Evolutionary conservation across 2,329 filamentous ascomycete species (phyloP), one percentile per base, ranked within the genome.

Genomic region (Orbilia oligospora): DNA sequence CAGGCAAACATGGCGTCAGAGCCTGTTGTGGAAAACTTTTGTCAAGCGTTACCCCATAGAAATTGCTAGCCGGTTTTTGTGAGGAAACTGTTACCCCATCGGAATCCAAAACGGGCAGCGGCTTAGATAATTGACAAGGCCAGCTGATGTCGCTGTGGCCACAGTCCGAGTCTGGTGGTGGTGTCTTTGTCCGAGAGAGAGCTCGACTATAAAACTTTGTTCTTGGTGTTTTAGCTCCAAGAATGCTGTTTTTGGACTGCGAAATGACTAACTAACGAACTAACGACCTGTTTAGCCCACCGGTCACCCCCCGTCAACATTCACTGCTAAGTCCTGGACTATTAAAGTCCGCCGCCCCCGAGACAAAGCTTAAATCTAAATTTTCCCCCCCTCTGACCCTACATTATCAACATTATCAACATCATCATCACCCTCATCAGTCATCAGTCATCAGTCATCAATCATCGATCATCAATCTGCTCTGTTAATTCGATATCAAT

Each of bases 31-130:
- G 67, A 44, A 70, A 56, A 56, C 67, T 49, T 61, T 67, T 49
- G 30, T 49, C 16, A 67, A 67, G 30, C 20, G 64, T 67, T 67
- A 67, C 46, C 46, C 49, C 46, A 67, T 67, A 38, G 46, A 67
- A 67, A 67, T 30, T 53, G 51, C n/a, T 44, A 41, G 66, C 38
- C 53, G 27, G 56, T 71, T 71, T 71, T 56, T 77, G 66, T 77
- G 53, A 71, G 55, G 56, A 71, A 71, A 71, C 61, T n/a, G 67
- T 77, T 77, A 77, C 72, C 72, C 72, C 72, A 77, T 77, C 72
- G 27, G 33, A 77, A 77, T 58, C 72, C 67, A 18, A 56, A 66
- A 58, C 49, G 30, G 72, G 67, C 58, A 77, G 63, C 55, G 65
- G 41, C 64, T 76, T 76, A 76, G 71, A 76, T 76, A 76, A 76